phyloP scores from a whole-genome alignment of 164 flowering plant genomes.

The Dillenia suffruticosa region DNA sequence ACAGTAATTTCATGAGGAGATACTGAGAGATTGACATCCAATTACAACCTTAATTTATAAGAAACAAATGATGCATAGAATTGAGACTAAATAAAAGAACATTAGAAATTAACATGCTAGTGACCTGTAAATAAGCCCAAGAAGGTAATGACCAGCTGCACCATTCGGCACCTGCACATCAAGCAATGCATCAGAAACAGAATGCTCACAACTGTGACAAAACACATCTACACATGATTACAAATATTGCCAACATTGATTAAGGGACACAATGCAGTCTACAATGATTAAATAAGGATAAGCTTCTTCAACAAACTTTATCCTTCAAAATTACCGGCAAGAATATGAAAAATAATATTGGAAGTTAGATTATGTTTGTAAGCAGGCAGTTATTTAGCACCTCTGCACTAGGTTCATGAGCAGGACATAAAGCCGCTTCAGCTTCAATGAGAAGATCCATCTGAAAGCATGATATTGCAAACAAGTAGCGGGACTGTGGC shows the following conservation, averaged over 20 bases:
- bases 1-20: too few species aligned
- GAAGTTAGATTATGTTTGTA: neutral
- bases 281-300: too few species aligned
- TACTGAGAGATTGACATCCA: too few species aligned
- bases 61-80: too few species aligned
- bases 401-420: slow-evolving; percentile 75
- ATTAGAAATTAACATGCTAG: neutral
- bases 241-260: too few species aligned
- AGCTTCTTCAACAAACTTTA: too few species aligned
- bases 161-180: slow-evolving; percentile 88
- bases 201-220: too few species aligned
- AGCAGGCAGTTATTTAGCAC: slow-evolving; percentile 20
- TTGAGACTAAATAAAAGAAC: neutral
- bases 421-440: slow-evolving; percentile 70
- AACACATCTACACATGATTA: too few species aligned
- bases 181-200: neutral
- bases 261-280: too few species aligned
- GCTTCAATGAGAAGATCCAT: slow-evolving; percentile 94
- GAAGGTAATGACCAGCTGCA: slow-evolving; percentile 98
- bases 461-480: slow-evolving; percentile 95
- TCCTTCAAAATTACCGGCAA: too few species aligned
- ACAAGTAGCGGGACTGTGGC: slow-evolving; percentile 97
- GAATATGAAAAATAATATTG: neutral
- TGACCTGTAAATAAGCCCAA: slow-evolving; percentile 93
- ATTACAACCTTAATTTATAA: too few species aligned